Evolutionary conservation across 1,139 yeast species (phyloP).

Genomic region (Torulaspora globosa): DNA sequence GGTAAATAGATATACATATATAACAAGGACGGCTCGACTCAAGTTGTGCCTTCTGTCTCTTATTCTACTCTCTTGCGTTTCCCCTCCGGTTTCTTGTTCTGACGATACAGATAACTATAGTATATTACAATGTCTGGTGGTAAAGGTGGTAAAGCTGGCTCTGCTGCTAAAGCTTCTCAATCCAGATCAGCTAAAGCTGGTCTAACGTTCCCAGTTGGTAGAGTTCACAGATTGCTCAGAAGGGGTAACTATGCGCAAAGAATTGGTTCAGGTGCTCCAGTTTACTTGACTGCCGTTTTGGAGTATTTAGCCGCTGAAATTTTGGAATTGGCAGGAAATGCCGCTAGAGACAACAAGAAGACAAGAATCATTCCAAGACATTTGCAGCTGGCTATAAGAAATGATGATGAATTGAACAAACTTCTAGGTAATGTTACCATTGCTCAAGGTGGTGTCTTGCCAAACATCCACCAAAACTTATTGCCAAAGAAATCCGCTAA

Average conservation of each 20-base stretch:
- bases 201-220: slow-evolving; percentile 98
- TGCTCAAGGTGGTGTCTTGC: slow-evolving; percentile 98
- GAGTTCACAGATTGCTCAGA: slow-evolving; percentile 95
- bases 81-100: neutral
- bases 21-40: neutral
- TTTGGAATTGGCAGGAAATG: slow-evolving; percentile 97
- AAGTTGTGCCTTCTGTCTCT: neutral
- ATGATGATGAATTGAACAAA: slow-evolving; percentile 94
- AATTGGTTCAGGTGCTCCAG: slow-evolving; percentile 98
- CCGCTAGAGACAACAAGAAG: slow-evolving; percentile 97
- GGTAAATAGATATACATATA: neutral
- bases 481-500: slow-evolving; percentile 89
- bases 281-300: slow-evolving; percentile 90
- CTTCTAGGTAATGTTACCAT: slow-evolving; percentile 89
- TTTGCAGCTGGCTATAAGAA: slow-evolving; percentile 96
- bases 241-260: slow-evolving; percentile 99
- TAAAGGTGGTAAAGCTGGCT: slow-evolving; percentile 96
- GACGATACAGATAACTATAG: slow-evolving; percentile 4
- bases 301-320: slow-evolving; percentile 97
- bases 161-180: slow-evolving; percentile 89
- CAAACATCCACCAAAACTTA: slow-evolving; percentile 93
- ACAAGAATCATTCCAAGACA: slow-evolving; percentile 99
- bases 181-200: slow-evolving; percentile 99
- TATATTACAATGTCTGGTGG: slow-evolving; percentile 76
- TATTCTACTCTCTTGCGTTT: neutral